Conservation (phyloP, 1,139 yeast genomes). For the Blastobotrys arbuscula region DNA sequence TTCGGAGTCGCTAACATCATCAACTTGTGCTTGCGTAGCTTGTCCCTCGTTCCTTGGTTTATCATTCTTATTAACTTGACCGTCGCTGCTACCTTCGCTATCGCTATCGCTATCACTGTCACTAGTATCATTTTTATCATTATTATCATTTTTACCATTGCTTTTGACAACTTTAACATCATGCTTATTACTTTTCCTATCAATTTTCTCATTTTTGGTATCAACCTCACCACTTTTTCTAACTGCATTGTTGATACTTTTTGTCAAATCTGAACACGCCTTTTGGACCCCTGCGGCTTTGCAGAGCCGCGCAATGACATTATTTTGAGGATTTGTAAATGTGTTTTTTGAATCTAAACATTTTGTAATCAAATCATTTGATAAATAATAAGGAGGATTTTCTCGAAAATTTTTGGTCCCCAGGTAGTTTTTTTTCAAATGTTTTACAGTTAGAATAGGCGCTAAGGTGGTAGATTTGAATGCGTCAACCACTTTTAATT, state of each 20-base stretch:
- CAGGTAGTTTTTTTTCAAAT: conserved; percentile 24
- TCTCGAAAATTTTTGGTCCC: conserved; percentile 15
- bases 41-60: conserved; percentile 27
- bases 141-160: conserved; percentile 22
- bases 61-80: conserved; percentile 23
- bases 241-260: conserved; percentile 54
- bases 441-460: conserved; percentile 21
- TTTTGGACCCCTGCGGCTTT: conserved; percentile 50
- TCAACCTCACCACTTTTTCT: conserved; percentile 36
- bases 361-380: conserved; percentile 5
- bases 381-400: conserved; percentile 20
- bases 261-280: conserved; percentile 45
- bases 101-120: background rate
- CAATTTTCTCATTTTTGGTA: conserved; percentile 14
- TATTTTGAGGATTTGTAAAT: conserved; percentile 11
- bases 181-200: background rate
- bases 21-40: conserved; percentile 19
- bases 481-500: conserved; percentile 24
- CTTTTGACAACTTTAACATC: conserved; percentile 19
- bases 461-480: conserved; percentile 25
- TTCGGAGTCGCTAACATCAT: conserved; percentile 12
- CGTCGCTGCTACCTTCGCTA: conserved; percentile 21
- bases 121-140: conserved; percentile 16
- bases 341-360: conserved; percentile 8
- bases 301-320: conserved; percentile 51